Evolutionary conservation across 148 eudicot species (phyloP).

Genomic region (Fallopia convolvulus): DNA sequence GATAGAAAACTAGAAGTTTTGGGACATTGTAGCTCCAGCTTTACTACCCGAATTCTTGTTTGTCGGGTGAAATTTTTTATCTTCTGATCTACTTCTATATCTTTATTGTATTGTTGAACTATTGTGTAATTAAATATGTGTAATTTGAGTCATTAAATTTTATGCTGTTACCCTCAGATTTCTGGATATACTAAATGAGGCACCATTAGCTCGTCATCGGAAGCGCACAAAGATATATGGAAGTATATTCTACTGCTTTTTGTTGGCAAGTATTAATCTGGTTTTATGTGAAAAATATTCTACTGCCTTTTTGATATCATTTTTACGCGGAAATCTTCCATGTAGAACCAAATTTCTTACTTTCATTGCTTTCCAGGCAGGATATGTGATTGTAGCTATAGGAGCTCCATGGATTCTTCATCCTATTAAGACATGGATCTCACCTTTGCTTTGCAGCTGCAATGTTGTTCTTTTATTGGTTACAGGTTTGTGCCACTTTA

Average conservation of each 20-base stretch:
- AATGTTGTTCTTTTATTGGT: slow-evolving; percentile 58
- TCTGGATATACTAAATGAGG: slow-evolving; percentile 85
- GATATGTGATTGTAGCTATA: slow-evolving; percentile 69
- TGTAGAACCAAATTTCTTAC: slow-evolving; percentile 6
- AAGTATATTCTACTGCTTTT: slow-evolving; percentile 65
- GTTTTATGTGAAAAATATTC: slow-evolving; percentile 7
- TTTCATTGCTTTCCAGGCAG: slow-evolving; percentile 54
- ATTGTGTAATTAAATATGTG: background rate
- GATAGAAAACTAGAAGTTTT: background rate
- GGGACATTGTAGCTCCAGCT: background rate
- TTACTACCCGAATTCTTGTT: background rate
- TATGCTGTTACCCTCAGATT: slow-evolving; percentile 34
- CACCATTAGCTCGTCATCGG: slow-evolving; percentile 84
- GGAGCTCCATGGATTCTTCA: slow-evolving; percentile 83
- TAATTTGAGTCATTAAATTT: background rate
- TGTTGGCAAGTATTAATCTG: slow-evolving; percentile 63
- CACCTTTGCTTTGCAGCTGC: slow-evolving; percentile 77
- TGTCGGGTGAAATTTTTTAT: background rate
- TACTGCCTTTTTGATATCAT: background rate
- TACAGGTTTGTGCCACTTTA: slow-evolving; percentile 45
- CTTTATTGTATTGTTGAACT: background rate
- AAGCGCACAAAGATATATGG: slow-evolving; percentile 74
- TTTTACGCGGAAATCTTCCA: background rate
- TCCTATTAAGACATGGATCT: slow-evolving; percentile 38
- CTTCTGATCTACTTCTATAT: background rate